These are phyloP conservation scores for Colletotrichum acutatum DNA, from an alignment of 2,329 filamentous ascomycete species.

Conservation along the genomic window DNA sequence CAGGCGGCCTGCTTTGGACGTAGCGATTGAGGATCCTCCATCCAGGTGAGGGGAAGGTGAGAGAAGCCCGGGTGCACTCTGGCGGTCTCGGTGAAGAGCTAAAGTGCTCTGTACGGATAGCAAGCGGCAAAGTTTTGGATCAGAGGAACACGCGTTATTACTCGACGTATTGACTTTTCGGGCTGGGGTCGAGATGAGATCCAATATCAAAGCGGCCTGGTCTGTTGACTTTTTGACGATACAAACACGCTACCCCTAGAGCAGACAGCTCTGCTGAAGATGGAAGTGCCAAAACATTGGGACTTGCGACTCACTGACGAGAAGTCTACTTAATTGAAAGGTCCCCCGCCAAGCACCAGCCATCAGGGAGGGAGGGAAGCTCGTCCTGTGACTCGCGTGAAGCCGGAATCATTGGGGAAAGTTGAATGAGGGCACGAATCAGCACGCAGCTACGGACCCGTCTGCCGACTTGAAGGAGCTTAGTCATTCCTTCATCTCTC, in stretches of 20 bases:
- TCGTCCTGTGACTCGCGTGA: conserved; percentile 30
- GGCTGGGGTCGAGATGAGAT: conserved; percentile 17
- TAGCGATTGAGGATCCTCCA: conserved; percentile 34
- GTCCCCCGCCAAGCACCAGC: not conserved
- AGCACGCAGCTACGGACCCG: conserved; percentile 26
- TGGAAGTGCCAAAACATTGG: conserved; percentile 29
- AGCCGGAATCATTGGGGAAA: conserved; percentile 33
- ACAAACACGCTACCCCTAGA: conserved; percentile 33
- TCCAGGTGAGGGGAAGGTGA: conserved; percentile 35
- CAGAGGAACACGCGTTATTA: not conserved
- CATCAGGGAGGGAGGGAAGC: not conserved
- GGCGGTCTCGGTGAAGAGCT: conserved; percentile 28
- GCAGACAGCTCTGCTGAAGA: conserved; percentile 36
- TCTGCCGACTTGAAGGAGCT: conserved; percentile 20
- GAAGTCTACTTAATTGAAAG: conserved; percentile 30
- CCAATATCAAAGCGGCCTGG: not conserved
- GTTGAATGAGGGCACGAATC: conserved; percentile 35
- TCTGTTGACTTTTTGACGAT: conserved; percentile 18
- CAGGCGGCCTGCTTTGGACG: conserved; percentile 62
- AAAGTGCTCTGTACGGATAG: not conserved
- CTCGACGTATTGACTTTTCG: not conserved
- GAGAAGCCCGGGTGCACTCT: conserved; percentile 31
- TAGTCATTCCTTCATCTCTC: conserved; percentile 21
- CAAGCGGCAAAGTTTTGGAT: conserved; percentile 1
- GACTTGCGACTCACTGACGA: conserved; percentile 15